These are phyloP conservation scores for Penicillium sp. DNA, from an alignment of 2,329 filamentous ascomycete species.

Conservation along the genomic window DNA sequence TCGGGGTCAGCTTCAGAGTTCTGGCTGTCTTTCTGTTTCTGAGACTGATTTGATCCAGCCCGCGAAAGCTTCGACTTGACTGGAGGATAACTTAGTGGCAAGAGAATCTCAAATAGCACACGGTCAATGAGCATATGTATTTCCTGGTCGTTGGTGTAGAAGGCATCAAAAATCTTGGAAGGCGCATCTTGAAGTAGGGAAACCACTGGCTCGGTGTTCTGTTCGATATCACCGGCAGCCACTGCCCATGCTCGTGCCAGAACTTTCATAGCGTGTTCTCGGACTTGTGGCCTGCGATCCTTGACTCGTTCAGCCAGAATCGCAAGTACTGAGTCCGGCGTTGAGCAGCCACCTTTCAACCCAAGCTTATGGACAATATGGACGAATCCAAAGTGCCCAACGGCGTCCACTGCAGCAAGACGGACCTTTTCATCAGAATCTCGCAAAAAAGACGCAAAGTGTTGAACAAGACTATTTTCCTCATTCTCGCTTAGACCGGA, in stretches of 20 bases:
- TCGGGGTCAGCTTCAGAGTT: conserved; percentile 35
- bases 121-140: conserved; percentile 78
- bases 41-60: conserved; percentile 49
- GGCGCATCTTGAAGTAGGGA: conserved; percentile 75
- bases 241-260: conserved; percentile 90
- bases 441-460: conserved; percentile 71
- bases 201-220: conserved; percentile 69
- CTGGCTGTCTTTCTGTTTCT: conserved; percentile 45
- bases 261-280: conserved; percentile 78
- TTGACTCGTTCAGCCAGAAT: conserved; percentile 82
- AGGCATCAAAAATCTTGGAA: conserved; percentile 75
- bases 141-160: conserved; percentile 83
- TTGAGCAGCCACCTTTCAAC: conserved; percentile 65
- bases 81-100: conserved; percentile 84
- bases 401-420: conserved; percentile 76
- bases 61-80: conserved; percentile 51
- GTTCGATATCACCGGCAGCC: conserved; percentile 76
- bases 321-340: conserved; percentile 69
- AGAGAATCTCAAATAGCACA: conserved; percentile 76
- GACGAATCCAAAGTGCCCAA: conserved; percentile 72
- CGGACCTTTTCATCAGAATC: conserved; percentile 90
- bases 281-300: conserved; percentile 74
- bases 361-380: conserved; percentile 79
- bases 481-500: conserved; percentile 82
- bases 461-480: conserved; percentile 66